These are phyloP conservation scores for Kickxella alabastrina DNA, from an alignment of 192 early-diverging fungal genomes.

Conservation along the genomic window DNA sequence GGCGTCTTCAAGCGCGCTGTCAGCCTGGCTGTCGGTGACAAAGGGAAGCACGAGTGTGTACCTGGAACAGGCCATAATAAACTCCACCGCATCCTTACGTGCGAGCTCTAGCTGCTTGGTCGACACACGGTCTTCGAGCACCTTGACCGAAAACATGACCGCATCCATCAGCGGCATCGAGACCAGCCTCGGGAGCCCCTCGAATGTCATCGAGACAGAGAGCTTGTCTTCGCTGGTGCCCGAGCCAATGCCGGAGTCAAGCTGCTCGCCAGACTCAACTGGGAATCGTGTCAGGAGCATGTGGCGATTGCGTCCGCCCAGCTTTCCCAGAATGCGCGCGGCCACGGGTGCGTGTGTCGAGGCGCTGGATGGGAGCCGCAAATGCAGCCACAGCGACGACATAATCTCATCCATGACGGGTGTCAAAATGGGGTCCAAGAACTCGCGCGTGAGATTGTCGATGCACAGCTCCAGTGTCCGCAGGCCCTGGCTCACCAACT, in stretches of 20 bases:
- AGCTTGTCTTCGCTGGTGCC: constrained; percentile 2
- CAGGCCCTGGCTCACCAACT: constrained; percentile 93
- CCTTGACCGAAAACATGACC: constrained; percentile 22
- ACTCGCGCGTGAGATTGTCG: constrained; percentile 96
- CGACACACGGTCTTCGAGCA: constrained; percentile 17
- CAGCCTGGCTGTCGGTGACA: constrained; percentile 6
- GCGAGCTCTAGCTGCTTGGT: constrained; percentile 22
- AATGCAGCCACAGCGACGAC: constrained; percentile 88
- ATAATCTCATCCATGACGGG: constrained; percentile 94
- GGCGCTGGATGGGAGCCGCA: constrained; percentile 83
- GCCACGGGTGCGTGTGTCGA: constrained; percentile 78
- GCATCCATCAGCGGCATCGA: constrained; percentile 37
- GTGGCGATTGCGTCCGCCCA: constrained; percentile 94
- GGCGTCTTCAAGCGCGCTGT: not conserved
- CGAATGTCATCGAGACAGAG: constrained; percentile 26
- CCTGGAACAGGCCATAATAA: constrained; percentile 35
- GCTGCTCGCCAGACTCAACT: not conserved
- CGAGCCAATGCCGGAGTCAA: not conserved
- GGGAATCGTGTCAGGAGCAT: constrained; percentile 60
- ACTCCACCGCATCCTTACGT: constrained; percentile 32
- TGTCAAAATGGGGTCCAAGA: constrained; percentile 91
- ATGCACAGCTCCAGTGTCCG: constrained; percentile 96
- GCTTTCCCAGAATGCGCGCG: constrained; percentile 91
- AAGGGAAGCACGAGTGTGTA: constrained; percentile 22
- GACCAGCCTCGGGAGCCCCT: constrained; percentile 31